Conservation (phyloP, 2,329 filamentous ascomycete genomes). For the Colletotrichum sp. region DNA sequence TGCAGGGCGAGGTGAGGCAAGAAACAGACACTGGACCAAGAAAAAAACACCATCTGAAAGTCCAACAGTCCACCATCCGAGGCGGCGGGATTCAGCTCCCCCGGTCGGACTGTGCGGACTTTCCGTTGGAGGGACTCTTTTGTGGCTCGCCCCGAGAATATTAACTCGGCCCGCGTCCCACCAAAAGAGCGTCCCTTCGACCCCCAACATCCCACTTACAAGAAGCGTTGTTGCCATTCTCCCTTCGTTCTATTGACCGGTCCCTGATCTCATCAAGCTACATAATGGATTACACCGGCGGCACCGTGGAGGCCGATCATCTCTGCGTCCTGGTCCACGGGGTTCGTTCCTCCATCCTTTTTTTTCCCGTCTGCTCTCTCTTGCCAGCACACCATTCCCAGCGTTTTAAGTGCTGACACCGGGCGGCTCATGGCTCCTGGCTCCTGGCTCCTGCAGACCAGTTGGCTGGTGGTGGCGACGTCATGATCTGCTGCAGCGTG, state of each 20-base stretch:
- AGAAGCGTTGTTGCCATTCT: conserved; percentile 30
- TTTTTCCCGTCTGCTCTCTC: background rate
- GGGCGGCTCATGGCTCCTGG: background rate
- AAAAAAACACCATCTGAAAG: background rate
- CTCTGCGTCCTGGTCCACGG: conserved; percentile 81
- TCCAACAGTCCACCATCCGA: background rate
- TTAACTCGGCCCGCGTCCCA: conserved; percentile 19
- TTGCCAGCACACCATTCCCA: background rate
- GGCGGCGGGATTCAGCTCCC: background rate
- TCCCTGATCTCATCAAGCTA: conserved; percentile 32
- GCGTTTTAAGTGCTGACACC: background rate
- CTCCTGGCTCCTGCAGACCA: background rate
- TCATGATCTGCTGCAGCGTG: conserved; percentile 20
- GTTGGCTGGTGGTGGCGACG: background rate
- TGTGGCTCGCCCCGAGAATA: conserved; percentile 16
- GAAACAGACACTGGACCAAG: background rate
- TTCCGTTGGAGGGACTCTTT: conserved; percentile 18
- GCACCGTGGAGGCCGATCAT: conserved; percentile 64
- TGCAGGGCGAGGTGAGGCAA: background rate
- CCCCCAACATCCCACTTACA: background rate
- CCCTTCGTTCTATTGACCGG: conserved; percentile 36
- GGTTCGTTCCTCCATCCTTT: conserved; percentile 51
- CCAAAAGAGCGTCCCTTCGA: background rate
- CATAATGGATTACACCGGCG: conserved; percentile 55
- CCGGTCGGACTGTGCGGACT: conserved; percentile 14